Evolutionary conservation across 139 green algal species (phyloP).

Genomic region (Cymbomonas tetramitiformis): DNA sequence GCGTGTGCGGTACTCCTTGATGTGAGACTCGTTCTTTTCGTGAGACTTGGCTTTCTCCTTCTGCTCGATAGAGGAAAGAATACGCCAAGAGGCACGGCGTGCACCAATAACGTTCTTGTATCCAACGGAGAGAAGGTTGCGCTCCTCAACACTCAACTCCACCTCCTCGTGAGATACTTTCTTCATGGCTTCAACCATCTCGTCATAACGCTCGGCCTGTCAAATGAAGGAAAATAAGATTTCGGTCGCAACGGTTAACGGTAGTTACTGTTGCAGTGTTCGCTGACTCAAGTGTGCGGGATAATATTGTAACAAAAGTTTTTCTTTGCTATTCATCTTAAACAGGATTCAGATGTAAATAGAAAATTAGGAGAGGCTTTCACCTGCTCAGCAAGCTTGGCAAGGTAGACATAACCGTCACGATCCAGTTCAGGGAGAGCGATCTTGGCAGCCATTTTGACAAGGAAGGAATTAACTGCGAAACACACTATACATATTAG

Average conservation of each 20-base stretch:
- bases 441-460: too few species aligned
- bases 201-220: constrained; percentile 62
- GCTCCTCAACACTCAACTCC: constrained; percentile 92
- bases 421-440: too few species aligned
- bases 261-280: too few species aligned
- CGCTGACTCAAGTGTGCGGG: too few species aligned
- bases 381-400: constrained; percentile 33
- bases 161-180: constrained; percentile 70
- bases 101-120: constrained; percentile 98
- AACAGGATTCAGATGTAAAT: too few species aligned
- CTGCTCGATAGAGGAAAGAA: constrained; percentile 95
- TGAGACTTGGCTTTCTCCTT: constrained; percentile 98
- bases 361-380: too few species aligned
- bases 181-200: constrained; percentile 83
- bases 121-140: constrained; percentile 92
- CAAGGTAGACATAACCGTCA: constrained; percentile 20
- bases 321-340: too few species aligned
- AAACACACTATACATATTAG: too few species aligned
- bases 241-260: too few species aligned
- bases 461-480: too few species aligned
- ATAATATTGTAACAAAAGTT: too few species aligned
- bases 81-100: constrained; percentile 84
- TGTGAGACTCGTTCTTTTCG: constrained; percentile 76
- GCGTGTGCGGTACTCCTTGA: constrained; percentile 67
- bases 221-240: too few species aligned